Conservation (phyloP, 768 basidiomycete species). For the Suillus fuscotomentosus region DNA sequence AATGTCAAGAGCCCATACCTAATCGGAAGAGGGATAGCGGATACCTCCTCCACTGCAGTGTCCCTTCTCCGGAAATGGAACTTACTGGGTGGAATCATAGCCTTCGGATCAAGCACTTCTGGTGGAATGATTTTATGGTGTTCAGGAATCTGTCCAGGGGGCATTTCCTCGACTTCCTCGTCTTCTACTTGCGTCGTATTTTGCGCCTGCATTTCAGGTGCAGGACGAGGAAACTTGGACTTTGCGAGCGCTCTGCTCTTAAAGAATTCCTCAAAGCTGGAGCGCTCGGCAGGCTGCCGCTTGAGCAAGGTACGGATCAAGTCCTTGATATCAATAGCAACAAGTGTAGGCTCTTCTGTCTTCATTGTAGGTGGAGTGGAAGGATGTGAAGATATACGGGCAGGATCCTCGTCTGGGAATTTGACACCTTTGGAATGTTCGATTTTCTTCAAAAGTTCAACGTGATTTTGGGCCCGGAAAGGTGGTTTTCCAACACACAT, state of each 20-base stretch:
- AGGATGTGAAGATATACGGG: conserved; percentile 38
- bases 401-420: conserved; percentile 89
- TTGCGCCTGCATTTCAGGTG: conserved; percentile 13
- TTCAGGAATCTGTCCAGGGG: conserved; percentile 55
- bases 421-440: conserved; percentile 88
- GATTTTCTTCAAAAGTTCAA: conserved; percentile 92
- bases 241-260: conserved; percentile 72
- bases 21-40: conserved; percentile 10
- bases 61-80: conserved; percentile 62
- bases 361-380: conserved; percentile 21
- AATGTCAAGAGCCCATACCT: conserved; percentile 16
- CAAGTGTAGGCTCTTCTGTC: conserved; percentile 52
- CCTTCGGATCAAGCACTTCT: conserved; percentile 77
- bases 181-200: conserved; percentile 14
- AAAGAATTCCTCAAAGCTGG: conserved; percentile 93
- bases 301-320: conserved; percentile 84
- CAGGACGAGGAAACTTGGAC: conserved; percentile 70
- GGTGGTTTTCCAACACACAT: conserved; percentile 93
- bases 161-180: conserved; percentile 30
- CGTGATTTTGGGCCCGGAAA: conserved; percentile 93
- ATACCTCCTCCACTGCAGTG: conserved; percentile 13
- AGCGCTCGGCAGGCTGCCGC: conserved; percentile 79
- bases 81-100: conserved; percentile 80
- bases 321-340: conserved; percentile 82
- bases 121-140: conserved; percentile 74